Percentiles rank a stretch among this genome's conserved stretches.
phyloP scores from a whole-genome alignment of 495 filamentous ascomycete genomes.

The Xylaria longipes region DNA sequence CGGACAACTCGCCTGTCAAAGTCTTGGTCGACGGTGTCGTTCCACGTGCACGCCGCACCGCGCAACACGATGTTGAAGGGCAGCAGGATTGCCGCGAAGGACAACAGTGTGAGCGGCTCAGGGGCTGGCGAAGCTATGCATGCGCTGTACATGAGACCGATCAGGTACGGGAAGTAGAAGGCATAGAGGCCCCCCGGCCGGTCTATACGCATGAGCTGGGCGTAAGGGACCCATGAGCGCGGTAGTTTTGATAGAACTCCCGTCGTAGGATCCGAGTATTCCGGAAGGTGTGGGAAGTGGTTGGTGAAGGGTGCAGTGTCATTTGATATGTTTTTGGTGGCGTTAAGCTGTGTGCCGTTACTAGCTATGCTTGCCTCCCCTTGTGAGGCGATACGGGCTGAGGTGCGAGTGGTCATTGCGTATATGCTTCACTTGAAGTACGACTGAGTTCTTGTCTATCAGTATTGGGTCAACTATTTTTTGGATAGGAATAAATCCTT shows the following conservation, averaged over 20 bases:
- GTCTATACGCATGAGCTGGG: conserved; percentile 38
- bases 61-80: conserved; percentile 42
- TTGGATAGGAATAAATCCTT: not conserved
- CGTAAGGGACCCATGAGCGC: conserved; percentile 35
- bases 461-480: not conserved
- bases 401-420: conserved; percentile 10
- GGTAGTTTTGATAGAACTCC: conserved; percentile 33
- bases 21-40: conserved; percentile 52
- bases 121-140: conserved; percentile 16
- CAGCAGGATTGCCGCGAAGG: conserved; percentile 11
- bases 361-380: not conserved
- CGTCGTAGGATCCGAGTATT: conserved; percentile 5
- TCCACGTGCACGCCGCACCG: conserved; percentile 44
- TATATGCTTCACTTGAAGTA: not conserved
- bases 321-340: not conserved
- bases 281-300: conserved; percentile 29
- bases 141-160: conserved; percentile 33
- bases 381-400: not conserved
- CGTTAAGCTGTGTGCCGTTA: not conserved
- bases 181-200: conserved; percentile 29
- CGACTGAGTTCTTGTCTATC: not conserved
- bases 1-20: conserved; percentile 52
- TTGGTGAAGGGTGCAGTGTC: conserved; percentile 1
- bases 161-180: conserved; percentile 37
- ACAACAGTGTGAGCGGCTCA: not conserved